Evolutionary conservation across 164 flowering plant genomes (phyloP), one percentile per base, ranked within the genome.

Genomic region (Chimonanthus salicifolius): DNA sequence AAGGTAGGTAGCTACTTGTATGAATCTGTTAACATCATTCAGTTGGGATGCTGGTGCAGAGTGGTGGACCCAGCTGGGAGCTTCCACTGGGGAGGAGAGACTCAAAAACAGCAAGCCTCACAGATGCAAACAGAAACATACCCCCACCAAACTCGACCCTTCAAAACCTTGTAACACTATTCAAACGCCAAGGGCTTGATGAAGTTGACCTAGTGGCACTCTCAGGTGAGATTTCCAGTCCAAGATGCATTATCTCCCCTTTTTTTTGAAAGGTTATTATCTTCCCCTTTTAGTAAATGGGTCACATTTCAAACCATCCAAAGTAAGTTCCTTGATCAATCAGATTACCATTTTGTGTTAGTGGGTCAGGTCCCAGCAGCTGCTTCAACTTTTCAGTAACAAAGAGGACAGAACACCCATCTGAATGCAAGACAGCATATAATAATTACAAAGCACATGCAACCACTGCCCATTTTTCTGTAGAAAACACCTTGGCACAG

Each of bases 71-170:
- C 0, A 44, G 74, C 64, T 94, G 97, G 98, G 92, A 86, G 75
- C 85, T 94, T 62, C 97, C 98, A 76, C 62, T 94, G 46, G 99
- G 99, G 75, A 91, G 99, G 74, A 88, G 83, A 70, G 98, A 94
- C 80, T 94, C 99, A 13, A 89, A 70, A 74, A 87, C 91, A 43
- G 99, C 99, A 64, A 91, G 91, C 73, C 78, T 92, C 2, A 85
- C 76, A 15, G 80, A 75, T 58, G 82, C 99, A 67, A 92, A 94
- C 83, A 78, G 6, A 58, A 83, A 86, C 82, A 89, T 92, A 73
- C 98, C 99, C 45, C 77, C 96, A 8, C 96, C 99, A 62, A 93
- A 90, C 78, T 85, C 92, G 64, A 93, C 96, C 43, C 67, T 92
- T 73, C 88, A 84, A 71, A 88, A 74, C 83, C 92, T 95, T 69